Conservation (phyloP, 2,329 filamentous ascomycete genomes). For the Calonectria henricotiae region DNA sequence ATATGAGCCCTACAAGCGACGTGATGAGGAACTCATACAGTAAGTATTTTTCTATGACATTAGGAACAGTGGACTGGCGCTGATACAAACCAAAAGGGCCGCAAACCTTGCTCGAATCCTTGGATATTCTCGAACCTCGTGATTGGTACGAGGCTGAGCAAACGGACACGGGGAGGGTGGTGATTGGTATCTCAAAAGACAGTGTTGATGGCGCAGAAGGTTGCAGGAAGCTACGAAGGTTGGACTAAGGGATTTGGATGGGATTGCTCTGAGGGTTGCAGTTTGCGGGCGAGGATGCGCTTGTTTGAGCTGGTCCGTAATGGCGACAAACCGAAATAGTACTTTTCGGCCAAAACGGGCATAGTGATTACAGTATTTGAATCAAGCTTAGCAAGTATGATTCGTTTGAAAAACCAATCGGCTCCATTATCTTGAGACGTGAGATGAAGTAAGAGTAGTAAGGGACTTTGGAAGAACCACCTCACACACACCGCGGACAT, state of each 20-base stretch:
- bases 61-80: not conserved
- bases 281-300: too few species aligned
- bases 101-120: not conserved
- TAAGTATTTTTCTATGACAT: not conserved
- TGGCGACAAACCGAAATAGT: too few species aligned
- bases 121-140: not conserved
- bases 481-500: too few species aligned
- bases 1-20: not conserved
- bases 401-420: too few species aligned
- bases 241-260: not conserved
- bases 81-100: not conserved
- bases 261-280: not conserved
- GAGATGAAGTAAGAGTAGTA: too few species aligned
- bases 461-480: too few species aligned
- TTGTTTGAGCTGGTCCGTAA: too few species aligned
- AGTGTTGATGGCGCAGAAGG: not conserved
- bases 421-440: too few species aligned
- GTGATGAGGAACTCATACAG: not conserved
- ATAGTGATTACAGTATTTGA: too few species aligned
- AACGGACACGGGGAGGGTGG: not conserved
- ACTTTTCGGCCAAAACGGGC: too few species aligned
- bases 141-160: not conserved
- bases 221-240: not conserved
- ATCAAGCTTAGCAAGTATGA: too few species aligned
- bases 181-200: not conserved